Evolutionary conservation across 305 asterid species (phyloP).

Genomic region (Fraxinus platypoda): DNA sequence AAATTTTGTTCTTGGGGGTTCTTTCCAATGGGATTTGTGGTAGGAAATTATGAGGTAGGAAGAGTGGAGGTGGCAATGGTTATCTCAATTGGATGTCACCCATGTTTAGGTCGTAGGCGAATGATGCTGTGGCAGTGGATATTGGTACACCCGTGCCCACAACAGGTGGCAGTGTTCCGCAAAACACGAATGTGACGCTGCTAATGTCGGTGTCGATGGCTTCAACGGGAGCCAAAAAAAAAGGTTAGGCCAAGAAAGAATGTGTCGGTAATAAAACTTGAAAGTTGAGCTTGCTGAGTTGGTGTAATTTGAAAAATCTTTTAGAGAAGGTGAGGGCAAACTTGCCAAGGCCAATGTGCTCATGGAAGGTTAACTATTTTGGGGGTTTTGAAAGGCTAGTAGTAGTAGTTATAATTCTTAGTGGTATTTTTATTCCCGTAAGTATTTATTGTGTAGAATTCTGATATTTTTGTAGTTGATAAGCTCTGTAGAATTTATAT

Average conservation of each 20-base stretch:
- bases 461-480: neutral
- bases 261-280: constrained; percentile 12
- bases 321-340: neutral
- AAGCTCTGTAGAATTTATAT: neutral
- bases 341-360: neutral
- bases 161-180: neutral
- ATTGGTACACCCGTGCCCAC: neutral
- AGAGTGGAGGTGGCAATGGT: constrained; percentile 21
- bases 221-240: constrained; percentile 32
- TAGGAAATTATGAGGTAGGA: constrained; percentile 29
- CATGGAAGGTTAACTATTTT: neutral
- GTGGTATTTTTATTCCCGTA: neutral
- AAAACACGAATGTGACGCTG: neutral
- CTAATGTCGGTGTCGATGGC: neutral
- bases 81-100: constrained; percentile 83
- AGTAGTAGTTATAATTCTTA: neutral
- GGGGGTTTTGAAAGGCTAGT: neutral
- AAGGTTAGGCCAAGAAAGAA: constrained; percentile 50
- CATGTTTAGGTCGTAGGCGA: constrained; percentile 37
- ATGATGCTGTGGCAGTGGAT: neutral
- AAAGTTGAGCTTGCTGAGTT: neutral
- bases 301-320: neutral
- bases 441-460: neutral
- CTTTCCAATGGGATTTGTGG: constrained; percentile 74
- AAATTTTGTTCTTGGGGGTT: constrained; percentile 68